Evolutionary conservation across 139 green algal genomes (phyloP), one percentile per base, ranked within the genome.

Genomic region (Volvox reticuliferus): DNA sequence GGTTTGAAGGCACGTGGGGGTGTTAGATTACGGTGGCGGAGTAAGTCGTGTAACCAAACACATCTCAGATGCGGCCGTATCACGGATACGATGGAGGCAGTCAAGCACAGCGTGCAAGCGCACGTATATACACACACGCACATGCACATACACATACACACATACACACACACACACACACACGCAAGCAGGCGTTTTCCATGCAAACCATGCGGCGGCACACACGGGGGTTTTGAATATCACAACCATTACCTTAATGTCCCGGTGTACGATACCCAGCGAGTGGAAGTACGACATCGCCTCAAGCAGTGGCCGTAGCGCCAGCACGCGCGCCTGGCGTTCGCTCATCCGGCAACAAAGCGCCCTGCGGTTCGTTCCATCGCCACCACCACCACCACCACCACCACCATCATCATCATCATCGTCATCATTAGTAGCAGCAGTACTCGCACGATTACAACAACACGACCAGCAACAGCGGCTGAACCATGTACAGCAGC

Each of bases 271-370:
- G 30, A 83, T 75, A 17, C 71, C 50, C 30, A 2, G 2, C 28
- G 71, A 22, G 73, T 90, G 86, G 17, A 84, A 26, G 50, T 90
- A 16, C 0, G 73, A 35, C 30, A 90, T 22, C 30, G 73, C 86
- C n/a, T 89, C 71, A 26, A 82, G 85, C 18, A 89, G 71, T 0
- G 84, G 84, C 84, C 26, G 68, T 69, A 89, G 84, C 84, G 80
- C 84, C 67, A 81, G 35, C 35, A 19, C 37, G 26, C 69, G 85
- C 28, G 44, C 69, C 85, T 89, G 85, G 1, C 14, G 13, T 33
- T 88, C 83, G 26, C 36, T 88, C 83, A 88, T 77, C 2, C 83
- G 83, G 26, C 83, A n/a, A 30, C 83, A 19, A 30, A 88, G 83
- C 26, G 83, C 63, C 62, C 82, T 88, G 83, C 2, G 55, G 20